Evolutionary conservation across 108 stramenopile species (phyloP).

Genomic region (Nitzschia palea): DNA sequence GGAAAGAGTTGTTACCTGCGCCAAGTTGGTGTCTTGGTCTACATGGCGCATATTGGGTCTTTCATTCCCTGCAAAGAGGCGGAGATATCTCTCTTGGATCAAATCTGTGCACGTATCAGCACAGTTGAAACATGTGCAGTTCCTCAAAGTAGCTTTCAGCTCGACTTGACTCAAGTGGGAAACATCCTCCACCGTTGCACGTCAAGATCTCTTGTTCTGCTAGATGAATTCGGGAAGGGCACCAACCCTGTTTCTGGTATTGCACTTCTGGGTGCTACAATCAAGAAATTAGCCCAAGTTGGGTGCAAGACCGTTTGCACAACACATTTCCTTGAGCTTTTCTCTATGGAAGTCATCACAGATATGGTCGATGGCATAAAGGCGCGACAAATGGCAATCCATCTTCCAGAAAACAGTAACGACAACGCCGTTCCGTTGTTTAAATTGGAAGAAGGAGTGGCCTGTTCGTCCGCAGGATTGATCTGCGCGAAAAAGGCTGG

Average conservation of each 20-base stretch:
- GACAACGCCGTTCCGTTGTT: slow-evolving; percentile 84
- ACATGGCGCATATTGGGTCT: slow-evolving; percentile 92
- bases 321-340: slow-evolving; percentile 95
- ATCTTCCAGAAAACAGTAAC: slow-evolving; percentile 67
- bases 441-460: slow-evolving; percentile 86
- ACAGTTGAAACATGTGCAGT: slow-evolving; percentile 91
- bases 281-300: slow-evolving; percentile 60
- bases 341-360: slow-evolving; percentile 76
- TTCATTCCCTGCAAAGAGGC: slow-evolving; percentile 88
- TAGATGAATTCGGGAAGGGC: slow-evolving; percentile 98
- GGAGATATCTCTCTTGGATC: slow-evolving; percentile 83
- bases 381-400: slow-evolving; percentile 86
- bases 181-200: slow-evolving; percentile 67
- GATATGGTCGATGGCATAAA: slow-evolving; percentile 72
- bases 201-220: slow-evolving; percentile 78
- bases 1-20: slow-evolving; percentile 95
- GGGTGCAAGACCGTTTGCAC: slow-evolving; percentile 86
- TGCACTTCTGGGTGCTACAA: slow-evolving; percentile 82
- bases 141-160: slow-evolving; percentile 92
- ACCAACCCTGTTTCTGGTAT: slow-evolving; percentile 94
- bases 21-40: slow-evolving; percentile 85
- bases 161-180: slow-evolving; percentile 91
- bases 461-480: slow-evolving; percentile 88
- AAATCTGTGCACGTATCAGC: slow-evolving; percentile 87
- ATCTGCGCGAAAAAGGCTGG: slow-evolving; percentile 92